Percentiles rank a stretch among this genome's conserved stretches.
Conservation (phyloP, 257 asterid genomes). For the Catharanthus roseus region DNA sequence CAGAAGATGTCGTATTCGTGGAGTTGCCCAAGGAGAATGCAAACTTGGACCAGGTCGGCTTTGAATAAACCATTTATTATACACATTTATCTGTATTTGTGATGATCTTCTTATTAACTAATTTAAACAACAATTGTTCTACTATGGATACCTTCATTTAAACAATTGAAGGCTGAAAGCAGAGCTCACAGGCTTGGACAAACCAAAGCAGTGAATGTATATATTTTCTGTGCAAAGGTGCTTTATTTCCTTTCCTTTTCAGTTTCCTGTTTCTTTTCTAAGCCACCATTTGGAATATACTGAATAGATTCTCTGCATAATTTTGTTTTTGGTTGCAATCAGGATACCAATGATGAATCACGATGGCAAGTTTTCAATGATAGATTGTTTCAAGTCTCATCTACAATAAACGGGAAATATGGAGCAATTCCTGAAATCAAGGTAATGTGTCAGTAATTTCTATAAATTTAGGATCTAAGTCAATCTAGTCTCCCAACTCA, state of each 20-base stretch:
- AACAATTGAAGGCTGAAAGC: conserved; percentile 76
- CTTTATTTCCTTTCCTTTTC: conserved; percentile 11
- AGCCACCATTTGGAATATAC: neutral
- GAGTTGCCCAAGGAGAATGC: conserved; percentile 76
- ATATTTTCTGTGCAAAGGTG: conserved; percentile 93
- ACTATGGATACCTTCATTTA: conserved; percentile 25
- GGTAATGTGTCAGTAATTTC: conserved; percentile 32
- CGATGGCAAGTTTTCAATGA: conserved; percentile 79
- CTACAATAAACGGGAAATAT: conserved; percentile 78
- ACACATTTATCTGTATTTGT: neutral
- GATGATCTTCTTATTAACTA: neutral
- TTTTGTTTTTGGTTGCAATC: conserved; percentile 19
- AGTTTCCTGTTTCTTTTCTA: neutral
- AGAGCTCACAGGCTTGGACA: conserved; percentile 98
- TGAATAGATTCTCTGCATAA: conserved; percentile 4
- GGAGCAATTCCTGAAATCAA: conserved; percentile 56
- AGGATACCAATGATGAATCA: conserved; percentile 84
- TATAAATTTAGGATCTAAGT: neutral
- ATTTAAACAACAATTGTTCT: neutral
- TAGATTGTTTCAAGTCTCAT: conserved; percentile 75
- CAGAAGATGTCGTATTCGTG: conserved; percentile 83
- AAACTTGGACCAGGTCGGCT: conserved; percentile 71
- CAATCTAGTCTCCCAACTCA: neutral
- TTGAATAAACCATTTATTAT: neutral
- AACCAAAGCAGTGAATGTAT: conserved; percentile 70